Percentiles rank a stretch among this genome's conserved stretches.
Conservation (phyloP, 768 basidiomycete genomes). For the Megacollybia marginata region DNA sequence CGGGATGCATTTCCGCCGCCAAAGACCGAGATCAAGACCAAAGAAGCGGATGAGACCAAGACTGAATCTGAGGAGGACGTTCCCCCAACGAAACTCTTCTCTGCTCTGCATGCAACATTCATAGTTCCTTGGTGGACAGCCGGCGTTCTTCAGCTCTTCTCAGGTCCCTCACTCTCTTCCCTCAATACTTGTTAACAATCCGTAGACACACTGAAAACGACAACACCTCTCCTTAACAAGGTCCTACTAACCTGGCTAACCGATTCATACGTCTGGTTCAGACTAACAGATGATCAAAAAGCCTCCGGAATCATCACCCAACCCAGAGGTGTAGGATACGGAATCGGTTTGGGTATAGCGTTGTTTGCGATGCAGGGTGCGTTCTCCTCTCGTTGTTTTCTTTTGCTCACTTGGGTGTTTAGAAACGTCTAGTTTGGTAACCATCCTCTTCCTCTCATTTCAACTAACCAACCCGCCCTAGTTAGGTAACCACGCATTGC, state of each 20-base stretch:
- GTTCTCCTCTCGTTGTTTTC: neutral
- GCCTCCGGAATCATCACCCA: conserved; percentile 16
- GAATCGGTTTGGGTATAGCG: conserved; percentile 43
- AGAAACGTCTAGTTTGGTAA: conserved; percentile 28
- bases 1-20: neutral
- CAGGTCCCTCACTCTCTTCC: conserved; percentile 3
- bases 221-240: conserved; percentile 40
- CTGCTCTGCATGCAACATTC: conserved; percentile 22
- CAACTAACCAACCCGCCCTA: neutral
- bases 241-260: conserved; percentile 41
- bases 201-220: conserved; percentile 39
- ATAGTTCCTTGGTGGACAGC: conserved; percentile 24
- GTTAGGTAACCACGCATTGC: conserved; percentile 25
- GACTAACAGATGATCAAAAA: conserved; percentile 20
- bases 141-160: conserved; percentile 23
- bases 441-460: neutral
- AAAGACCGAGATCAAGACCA: neutral
- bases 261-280: conserved; percentile 28
- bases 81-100: conserved; percentile 8
- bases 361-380: conserved; percentile 46
- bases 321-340: conserved; percentile 41
- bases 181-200: too few relatives aligned
- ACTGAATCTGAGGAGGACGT: neutral
- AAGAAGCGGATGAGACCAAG: neutral
- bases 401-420: neutral